Base-by-base conservation (phyloP, 306 rosid species). In the Psophocarpus tetragonolobus region DNA sequence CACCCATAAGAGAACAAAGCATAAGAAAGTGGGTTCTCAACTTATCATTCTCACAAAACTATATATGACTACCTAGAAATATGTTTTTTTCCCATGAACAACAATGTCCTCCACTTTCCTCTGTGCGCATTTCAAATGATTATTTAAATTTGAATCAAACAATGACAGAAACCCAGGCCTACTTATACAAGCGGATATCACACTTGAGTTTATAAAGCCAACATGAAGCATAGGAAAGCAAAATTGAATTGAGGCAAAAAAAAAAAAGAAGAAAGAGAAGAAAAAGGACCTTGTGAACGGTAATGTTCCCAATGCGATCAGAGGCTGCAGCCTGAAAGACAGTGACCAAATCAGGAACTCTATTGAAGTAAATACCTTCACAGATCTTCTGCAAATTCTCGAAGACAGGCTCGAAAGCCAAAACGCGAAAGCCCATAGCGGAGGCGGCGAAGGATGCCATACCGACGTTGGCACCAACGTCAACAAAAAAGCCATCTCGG, bases 401-500 rank as follows among this genome's bases (percentile, higher is more conserved):
- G 1, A 92, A 91, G 36, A 96, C 96, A 0, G 99, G 99, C 63
- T 96, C 98, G 17, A 96, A 96, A 1, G 97, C 92, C 74, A 90
- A 29, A 72, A 92, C 97, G 51, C 84, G 86, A 44, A 91, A 96
- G 15, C 98, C 96, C 97, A 96, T 92, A 0, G 80, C 98, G 0
- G 99, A 87, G 1, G 99, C 99, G 0, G 99, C 98, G 61, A 96
- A 96, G 76, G 90, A 90, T 1, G 97, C 99, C 88, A 92, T 91
- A 12, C 99, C 99, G 50, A 96, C 97, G 77, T 96, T 96, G 70
- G 96, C 98, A 21, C 99, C 98, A 15, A 96, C 98, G 80, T 92
- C 97, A 1, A 92, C 94, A n/a, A 91, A 88, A 83, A 82, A 51
- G 56, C 98, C 98, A 78, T 78, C 80, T 26, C 65, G 82, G 26